A percentile compares a stretch with the other conserved stretches of the same genome.
phyloP scores from a whole-genome alignment of 1,139 yeast species.

The Meyerozyma smithsonii region DNA sequence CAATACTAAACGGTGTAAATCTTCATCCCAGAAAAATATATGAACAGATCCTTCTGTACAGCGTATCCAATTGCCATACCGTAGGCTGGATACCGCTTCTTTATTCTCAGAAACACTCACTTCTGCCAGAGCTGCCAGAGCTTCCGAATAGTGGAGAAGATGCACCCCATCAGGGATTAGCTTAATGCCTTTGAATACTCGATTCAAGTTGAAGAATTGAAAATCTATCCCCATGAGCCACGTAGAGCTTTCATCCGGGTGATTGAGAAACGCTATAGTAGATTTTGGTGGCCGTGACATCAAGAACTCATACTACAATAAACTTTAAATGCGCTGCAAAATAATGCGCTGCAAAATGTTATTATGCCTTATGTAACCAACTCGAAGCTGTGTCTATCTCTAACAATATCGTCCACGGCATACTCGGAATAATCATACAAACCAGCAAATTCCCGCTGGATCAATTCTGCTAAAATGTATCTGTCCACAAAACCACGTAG shows the following conservation, averaged over 20 bases:
- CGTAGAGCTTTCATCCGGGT: constrained; percentile 13
- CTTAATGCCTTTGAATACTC: constrained; percentile 22
- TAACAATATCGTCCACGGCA: constrained; percentile 6
- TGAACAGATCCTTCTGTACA: constrained; percentile 17
- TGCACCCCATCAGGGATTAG: constrained; percentile 24
- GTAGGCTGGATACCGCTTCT: constrained; percentile 10
- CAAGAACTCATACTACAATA: neutral
- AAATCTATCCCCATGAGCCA: constrained; percentile 28
- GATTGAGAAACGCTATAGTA: constrained; percentile 17
- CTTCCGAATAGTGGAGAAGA: constrained; percentile 24
- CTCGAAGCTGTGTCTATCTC: constrained; percentile 24
- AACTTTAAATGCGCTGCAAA: neutral
- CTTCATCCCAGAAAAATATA: constrained; percentile 5
- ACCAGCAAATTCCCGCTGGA: constrained; percentile 24
- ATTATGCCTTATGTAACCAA: constrained; percentile 20
- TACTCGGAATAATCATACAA: constrained; percentile 14
- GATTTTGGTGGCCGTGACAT: constrained; percentile 21
- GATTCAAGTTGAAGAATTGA: constrained; percentile 21
- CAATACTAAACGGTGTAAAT: neutral
- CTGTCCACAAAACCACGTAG: constrained; percentile 42
- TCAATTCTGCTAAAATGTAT: constrained; percentile 28
- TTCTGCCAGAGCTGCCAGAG: constrained; percentile 10
- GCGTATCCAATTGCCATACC: constrained; percentile 27
- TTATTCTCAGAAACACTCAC: constrained; percentile 6
- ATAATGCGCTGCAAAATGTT: too few species aligned